phyloP scores from a whole-genome alignment of 2,329 filamentous ascomycete genomes.

The Aspergillus glaucus region DNA sequence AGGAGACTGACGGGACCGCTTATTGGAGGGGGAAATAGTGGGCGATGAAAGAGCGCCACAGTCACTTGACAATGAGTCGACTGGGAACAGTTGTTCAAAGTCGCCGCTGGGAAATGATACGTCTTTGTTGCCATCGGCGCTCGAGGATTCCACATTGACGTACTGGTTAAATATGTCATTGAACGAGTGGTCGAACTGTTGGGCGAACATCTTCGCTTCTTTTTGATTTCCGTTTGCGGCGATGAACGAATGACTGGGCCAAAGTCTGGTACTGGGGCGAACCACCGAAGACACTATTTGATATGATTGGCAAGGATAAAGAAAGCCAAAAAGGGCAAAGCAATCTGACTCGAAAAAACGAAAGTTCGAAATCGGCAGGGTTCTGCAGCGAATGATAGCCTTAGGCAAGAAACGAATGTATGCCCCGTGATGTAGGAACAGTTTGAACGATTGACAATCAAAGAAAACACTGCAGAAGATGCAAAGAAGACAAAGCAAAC shows the following conservation, averaged over 20 bases:
- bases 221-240: conserved; percentile 47
- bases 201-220: conserved; percentile 46
- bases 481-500: conserved; percentile 40
- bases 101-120: conserved; percentile 42
- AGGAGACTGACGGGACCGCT: conserved; percentile 36
- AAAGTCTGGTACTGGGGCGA: conserved; percentile 8
- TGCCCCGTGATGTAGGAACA: conserved; percentile 9
- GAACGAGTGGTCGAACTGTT: conserved; percentile 47
- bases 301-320: conserved; percentile 26
- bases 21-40: conserved; percentile 43
- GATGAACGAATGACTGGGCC: conserved; percentile 15
- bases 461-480: conserved; percentile 36
- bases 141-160: conserved; percentile 52
- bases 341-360: conserved; percentile 14
- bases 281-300: conserved; percentile 11
- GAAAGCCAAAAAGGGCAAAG: conserved; percentile 2
- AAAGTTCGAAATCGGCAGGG: conserved; percentile 16
- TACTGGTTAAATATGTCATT: conserved; percentile 60
- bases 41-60: conserved; percentile 46
- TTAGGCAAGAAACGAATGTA: conserved; percentile 19
- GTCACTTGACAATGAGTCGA: conserved; percentile 46
- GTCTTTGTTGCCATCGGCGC: conserved; percentile 44
- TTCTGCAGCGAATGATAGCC: conserved; percentile 7
- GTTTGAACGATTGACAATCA: conserved; percentile 34
- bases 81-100: conserved; percentile 47